Base-by-base conservation (phyloP, 805 yeast species). In the Dipodascus geniculatus region DNA sequence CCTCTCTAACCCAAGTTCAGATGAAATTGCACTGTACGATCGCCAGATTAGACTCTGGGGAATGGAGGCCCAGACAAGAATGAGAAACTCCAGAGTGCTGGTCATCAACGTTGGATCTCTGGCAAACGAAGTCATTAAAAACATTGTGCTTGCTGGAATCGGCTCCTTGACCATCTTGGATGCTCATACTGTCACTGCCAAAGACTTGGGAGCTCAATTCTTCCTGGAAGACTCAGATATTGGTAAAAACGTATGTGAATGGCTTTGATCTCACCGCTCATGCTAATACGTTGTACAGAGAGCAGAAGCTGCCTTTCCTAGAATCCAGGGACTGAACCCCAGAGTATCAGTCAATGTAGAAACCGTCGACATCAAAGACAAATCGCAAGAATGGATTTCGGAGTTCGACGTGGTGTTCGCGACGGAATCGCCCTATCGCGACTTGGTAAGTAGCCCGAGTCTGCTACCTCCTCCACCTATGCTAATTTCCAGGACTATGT, bases 11-110 rank as follows among this genome's bases (percentile, higher is more conserved):
- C 31, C 51, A 50, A n/a, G n/a, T n/a, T 14, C 70, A 68, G 96
- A 89, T 62, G 97, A 90, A 65, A 80, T 90, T 55, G 96, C 95
- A 1, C 75, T 91, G 22, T 91, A 91, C 65, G 99, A 91, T 68
- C 79, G 99, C 55, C 99, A 91, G 68, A 90, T 91, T 58, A 72
- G 99, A 57, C 74, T 91, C 20, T 91, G 99, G 99, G 99, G 99
- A 1, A 74, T 93, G 64, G 95, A 86, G 31, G 95, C 97, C 2
- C 99, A 91, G 66, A 75, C 80, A 44, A 67, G 78, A 48, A 79
- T 91, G 72, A 76, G 93, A 38, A 78, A 82, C 19, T 83, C 96
- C 4, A 77, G 77, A 48, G 74, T 91, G 2, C 70, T 90, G 48
- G 61, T 93, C 48, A 73, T 91, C 49, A 84, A 85, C 57, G 61